Percentiles rank a stretch among this genome's conserved stretches.
These are phyloP conservation scores for Eucalyptus melliodora DNA, from an alignment of 345 rosid genomes.

Conservation along the genomic window DNA sequence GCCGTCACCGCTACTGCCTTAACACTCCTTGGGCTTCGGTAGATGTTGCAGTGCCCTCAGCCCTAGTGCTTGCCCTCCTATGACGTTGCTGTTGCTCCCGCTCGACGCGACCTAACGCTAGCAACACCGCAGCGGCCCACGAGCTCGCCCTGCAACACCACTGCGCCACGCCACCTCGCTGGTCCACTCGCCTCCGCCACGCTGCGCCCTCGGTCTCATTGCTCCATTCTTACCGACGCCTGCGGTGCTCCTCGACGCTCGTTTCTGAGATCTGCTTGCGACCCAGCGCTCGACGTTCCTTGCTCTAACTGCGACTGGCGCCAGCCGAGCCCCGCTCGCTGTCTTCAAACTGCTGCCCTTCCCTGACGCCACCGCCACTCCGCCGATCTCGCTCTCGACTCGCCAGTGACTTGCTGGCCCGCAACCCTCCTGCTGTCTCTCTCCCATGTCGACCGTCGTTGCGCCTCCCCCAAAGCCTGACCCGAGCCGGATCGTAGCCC, in stretches of 20 bases:
- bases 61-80: accelerated
- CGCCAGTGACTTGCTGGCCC: accelerated
- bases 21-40: accelerated
- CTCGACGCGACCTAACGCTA: accelerated
- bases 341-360: accelerated
- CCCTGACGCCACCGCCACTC: accelerated
- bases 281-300: accelerated
- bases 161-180: accelerated
- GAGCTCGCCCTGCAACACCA: too few species aligned
- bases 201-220: accelerated
- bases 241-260: accelerated
- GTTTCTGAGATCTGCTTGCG: too few species aligned
- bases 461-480: accelerated
- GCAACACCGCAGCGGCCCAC: accelerated
- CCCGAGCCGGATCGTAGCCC: accelerated
- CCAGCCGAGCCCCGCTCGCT: accelerated
- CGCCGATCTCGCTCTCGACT: accelerated
- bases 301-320: accelerated
- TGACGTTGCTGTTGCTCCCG: too few species aligned
- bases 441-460: accelerated
- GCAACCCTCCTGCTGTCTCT: too few species aligned
- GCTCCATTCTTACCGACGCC: accelerated
- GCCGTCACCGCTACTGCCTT: accelerated
- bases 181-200: accelerated
- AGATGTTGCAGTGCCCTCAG: accelerated